Base-by-base conservation (phyloP, 352 stramenopile genomes). In the Thalassiosira sp. region DNA sequence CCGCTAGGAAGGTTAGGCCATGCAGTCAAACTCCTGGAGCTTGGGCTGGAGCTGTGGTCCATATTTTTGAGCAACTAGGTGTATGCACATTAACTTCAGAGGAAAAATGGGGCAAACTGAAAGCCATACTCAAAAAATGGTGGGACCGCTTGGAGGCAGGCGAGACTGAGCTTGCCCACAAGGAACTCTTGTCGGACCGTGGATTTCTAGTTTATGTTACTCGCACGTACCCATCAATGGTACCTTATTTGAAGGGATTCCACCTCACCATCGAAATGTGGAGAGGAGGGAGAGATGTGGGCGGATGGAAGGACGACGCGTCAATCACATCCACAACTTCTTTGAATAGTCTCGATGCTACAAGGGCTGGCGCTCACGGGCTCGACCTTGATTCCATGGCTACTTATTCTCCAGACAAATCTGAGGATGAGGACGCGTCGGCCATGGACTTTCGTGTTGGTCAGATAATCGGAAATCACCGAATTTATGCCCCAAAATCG, bases 241-340 rank as follows among this genome's bases (percentile, higher is more conserved):
- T 73, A 0, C 84, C 84, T 5, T 87, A 88, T 49, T 24, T 90
- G 0, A 86, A 88, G 42, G 83, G 84, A 20, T 75, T 88, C 22
- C 73, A 87, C 51, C 18, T 88, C 0, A 83, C 80, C 0, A 48
- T 84, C 0, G 66, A 90, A 54, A 31, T 53, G 45, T 31, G 20
- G 71, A 57, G 71, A 10, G 15, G 25, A 15, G 49, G 56, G 0
- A 33, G 77, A 51, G 57, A 75, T 42, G 62, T 58, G 10, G 62
- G 85, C 5, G 78, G 72, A 11, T 86, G 71, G 67, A 84, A 77
- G 27, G 33, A 42, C 18, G 20, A 52, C 5, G 42, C 31, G 20
- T 57, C 45, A 0, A 2, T 68, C n/a, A 2, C n/a, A 5, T 46
- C 59, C n/a, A 7, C 6, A 6, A 15, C 20, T 2, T 48, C 59